Percentiles rank a stretch among this genome's conserved stretches.
Conservation (phyloP, 352 stramenopile species). For the Phytopythium delawarense region DNA sequence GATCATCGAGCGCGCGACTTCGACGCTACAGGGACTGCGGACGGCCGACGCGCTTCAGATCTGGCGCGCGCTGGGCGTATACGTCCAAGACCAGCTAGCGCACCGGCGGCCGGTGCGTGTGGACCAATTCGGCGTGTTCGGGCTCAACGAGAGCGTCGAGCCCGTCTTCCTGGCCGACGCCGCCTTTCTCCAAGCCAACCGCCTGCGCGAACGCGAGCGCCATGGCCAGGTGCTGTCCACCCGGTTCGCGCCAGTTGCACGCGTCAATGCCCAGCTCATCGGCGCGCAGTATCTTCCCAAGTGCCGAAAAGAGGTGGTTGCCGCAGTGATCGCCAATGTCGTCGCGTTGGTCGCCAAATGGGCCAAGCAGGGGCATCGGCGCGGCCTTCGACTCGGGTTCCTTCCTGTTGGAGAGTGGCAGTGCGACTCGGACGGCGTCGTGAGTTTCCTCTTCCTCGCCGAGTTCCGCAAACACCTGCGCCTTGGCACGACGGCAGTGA, state of each 20-base stretch:
- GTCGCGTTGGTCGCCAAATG: conserved; percentile 32
- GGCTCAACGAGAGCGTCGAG: conserved; percentile 24
- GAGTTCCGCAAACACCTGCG: conserved; percentile 30
- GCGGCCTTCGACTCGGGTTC: conserved; percentile 28
- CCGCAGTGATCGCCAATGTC: conserved; percentile 32
- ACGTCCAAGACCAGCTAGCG: conserved; percentile 28
- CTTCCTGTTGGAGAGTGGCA: conserved; percentile 54
- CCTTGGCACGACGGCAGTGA: background rate
- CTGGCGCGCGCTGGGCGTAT: conserved; percentile 33
- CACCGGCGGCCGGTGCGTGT: conserved; percentile 21
- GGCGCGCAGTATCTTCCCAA: conserved; percentile 30
- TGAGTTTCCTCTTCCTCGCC: conserved; percentile 31
- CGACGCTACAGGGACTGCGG: conserved; percentile 27
- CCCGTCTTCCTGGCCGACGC: conserved; percentile 36
- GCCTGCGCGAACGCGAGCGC: conserved; percentile 25
- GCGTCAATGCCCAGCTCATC: conserved; percentile 23
- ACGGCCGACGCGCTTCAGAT: conserved; percentile 27
- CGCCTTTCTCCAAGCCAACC: conserved; percentile 40
- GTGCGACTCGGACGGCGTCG: conserved; percentile 23
- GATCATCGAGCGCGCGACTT: conserved; percentile 37
- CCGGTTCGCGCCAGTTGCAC: conserved; percentile 13
- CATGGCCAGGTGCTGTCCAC: conserved; percentile 19
- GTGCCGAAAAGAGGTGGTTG: conserved; percentile 36
- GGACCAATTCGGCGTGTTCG: conserved; percentile 36
- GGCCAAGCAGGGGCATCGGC: conserved; percentile 33